Conservation (phyloP, 2,329 filamentous ascomycete species). For the Podosphaera leucotricha region DNA sequence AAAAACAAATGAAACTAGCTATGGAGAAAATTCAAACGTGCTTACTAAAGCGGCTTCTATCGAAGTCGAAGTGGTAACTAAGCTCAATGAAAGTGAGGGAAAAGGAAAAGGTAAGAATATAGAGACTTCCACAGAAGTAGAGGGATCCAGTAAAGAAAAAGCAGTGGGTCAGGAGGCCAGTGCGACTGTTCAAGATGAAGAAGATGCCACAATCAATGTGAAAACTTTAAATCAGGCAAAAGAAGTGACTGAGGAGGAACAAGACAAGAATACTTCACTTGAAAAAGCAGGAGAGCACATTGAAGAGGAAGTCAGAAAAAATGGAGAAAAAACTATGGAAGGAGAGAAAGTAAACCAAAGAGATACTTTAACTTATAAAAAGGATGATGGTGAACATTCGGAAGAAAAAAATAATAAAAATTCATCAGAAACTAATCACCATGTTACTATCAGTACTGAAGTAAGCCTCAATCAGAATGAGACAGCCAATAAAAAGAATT, state of each 20-base stretch:
- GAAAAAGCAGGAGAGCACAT: not conserved
- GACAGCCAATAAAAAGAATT: not conserved
- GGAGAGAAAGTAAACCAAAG: not conserved
- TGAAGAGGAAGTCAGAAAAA: not conserved
- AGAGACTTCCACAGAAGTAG: not conserved
- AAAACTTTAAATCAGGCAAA: too few species aligned
- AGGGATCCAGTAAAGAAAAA: conserved; percentile 1
- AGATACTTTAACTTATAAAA: not conserved
- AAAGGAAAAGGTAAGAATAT: conserved; percentile 2
- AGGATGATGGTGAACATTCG: conserved; percentile 3
- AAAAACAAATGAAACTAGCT: not conserved
- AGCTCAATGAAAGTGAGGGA: not conserved
- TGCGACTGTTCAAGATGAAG: not conserved
- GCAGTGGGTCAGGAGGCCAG: not conserved
- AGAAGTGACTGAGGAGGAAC: not conserved
- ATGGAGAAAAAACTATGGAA: not conserved
- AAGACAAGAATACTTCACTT: not conserved
- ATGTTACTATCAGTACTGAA: conserved; percentile 2
- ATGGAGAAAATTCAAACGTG: not conserved
- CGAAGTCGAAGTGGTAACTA: not conserved
- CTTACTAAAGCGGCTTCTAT: too few species aligned
- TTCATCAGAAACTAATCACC: conserved; percentile 7
- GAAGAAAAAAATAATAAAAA: conserved; percentile 2
- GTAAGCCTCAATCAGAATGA: conserved; percentile 3
- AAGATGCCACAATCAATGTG: not conserved